These are phyloP conservation scores for Sphaerobolus stellatus DNA, from an alignment of 1,284 basidiomycete species.

Conservation along the genomic window DNA sequence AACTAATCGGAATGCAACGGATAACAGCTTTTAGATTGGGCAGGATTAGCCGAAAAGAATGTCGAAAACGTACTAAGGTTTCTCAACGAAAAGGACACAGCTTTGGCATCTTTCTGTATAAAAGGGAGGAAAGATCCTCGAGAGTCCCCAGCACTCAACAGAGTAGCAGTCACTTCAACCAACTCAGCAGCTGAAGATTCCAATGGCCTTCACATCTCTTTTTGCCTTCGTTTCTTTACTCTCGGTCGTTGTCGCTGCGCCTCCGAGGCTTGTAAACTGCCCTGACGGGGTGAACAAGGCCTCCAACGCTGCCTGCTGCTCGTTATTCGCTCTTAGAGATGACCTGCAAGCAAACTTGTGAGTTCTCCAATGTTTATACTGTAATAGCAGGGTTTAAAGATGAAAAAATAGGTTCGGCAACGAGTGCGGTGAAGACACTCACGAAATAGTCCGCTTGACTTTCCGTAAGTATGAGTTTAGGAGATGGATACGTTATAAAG, in stretches of 20 bases:
- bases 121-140: too few relatives aligned
- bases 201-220: slow-evolving; percentile 30
- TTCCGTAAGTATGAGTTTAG: slow-evolving; percentile 3
- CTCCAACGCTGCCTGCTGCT: not conserved
- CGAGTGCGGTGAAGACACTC: not conserved
- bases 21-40: too few relatives aligned
- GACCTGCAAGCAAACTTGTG: not conserved
- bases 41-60: too few relatives aligned
- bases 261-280: slow-evolving; percentile 14
- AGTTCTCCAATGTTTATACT: too few relatives aligned
- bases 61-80: too few relatives aligned
- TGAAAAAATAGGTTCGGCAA: not conserved
- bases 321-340: not conserved
- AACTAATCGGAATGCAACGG: too few relatives aligned
- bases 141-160: too few relatives aligned
- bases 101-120: too few relatives aligned
- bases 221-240: slow-evolving; percentile 23
- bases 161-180: too few relatives aligned
- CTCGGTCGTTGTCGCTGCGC: not conserved
- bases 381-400: too few relatives aligned
- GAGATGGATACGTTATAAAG: not conserved
- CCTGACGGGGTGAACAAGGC: not conserved
- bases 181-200: too few relatives aligned
- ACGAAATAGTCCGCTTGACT: not conserved
- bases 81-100: too few relatives aligned